phyloP scores from a whole-genome alignment of 306 rosid species.

The Spatholobus suberectus region DNA sequence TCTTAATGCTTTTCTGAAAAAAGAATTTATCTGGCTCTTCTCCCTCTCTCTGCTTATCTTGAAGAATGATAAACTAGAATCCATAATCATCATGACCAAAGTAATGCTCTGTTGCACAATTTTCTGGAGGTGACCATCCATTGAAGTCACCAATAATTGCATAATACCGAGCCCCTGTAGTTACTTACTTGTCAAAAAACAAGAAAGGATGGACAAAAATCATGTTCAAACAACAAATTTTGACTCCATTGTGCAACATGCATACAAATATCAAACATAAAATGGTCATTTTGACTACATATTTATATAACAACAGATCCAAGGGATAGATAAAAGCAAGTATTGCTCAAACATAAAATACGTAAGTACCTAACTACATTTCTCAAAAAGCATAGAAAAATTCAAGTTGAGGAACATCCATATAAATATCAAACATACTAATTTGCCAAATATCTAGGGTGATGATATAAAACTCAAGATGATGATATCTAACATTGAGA shows the following conservation, averaged over 20 bases:
- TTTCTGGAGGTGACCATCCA: slow-evolving; percentile 87
- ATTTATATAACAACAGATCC: no score
- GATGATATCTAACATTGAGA: neutral
- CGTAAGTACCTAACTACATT: neutral
- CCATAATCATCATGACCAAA: slow-evolving; percentile 95
- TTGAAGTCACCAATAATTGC: slow-evolving; percentile 91
- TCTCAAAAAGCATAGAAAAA: slow-evolving; percentile 31
- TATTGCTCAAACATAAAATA: slow-evolving; percentile 10
- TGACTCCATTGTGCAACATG: neutral
- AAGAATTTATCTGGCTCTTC: slow-evolving; percentile 88
- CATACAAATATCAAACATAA: no score
- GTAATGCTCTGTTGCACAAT: slow-evolving; percentile 89
- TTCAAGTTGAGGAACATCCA: slow-evolving; percentile 3
- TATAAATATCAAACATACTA: slow-evolving; percentile 16
- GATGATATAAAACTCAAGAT: neutral
- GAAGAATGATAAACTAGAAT: slow-evolving; percentile 92
- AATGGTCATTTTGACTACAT: no score
- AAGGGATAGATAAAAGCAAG: slow-evolving; percentile 14
- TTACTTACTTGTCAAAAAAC: slow-evolving; percentile 32
- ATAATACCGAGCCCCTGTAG: slow-evolving; percentile 92
- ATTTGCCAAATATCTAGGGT: neutral
- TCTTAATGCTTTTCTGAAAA: no score
- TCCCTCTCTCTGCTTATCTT: slow-evolving; percentile 86
- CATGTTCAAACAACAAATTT: slow-evolving; percentile 27
- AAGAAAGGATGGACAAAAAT: slow-evolving; percentile 31